phyloP scores from a whole-genome alignment of 352 stramenopile species.

The Phytopythium litorale region DNA sequence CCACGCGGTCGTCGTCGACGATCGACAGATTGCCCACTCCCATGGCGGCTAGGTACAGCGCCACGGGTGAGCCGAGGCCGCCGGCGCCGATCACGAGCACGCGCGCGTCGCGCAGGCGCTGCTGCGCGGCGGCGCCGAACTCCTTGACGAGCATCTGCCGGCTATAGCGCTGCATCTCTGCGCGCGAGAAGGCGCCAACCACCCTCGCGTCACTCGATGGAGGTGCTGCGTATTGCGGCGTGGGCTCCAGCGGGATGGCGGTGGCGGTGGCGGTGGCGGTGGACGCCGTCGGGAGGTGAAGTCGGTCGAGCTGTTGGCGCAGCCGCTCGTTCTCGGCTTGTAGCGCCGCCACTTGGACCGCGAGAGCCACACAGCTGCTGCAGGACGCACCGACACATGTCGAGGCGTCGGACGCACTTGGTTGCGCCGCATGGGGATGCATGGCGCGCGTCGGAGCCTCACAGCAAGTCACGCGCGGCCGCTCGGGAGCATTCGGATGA shows the following conservation, averaged over 20 bases:
- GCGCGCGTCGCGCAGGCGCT: conserved; percentile 61
- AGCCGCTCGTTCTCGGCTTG: conserved; percentile 6
- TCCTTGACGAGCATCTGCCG: conserved; percentile 93
- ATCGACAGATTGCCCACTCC: conserved; percentile 92
- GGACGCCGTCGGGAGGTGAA: not conserved
- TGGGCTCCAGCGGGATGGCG: not conserved
- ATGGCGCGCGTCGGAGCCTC: not conserved
- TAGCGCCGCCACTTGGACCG: not conserved
- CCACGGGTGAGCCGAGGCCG: conserved; percentile 93
- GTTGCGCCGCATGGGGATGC: not conserved
- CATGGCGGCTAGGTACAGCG: conserved; percentile 94
- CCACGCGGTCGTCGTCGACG: conserved; percentile 94
- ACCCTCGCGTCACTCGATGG: not conserved
- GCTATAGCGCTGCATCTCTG: conserved; percentile 87
- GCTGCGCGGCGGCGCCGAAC: conserved; percentile 89
- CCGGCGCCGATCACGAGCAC: conserved; percentile 94
- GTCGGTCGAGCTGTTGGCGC: not conserved
- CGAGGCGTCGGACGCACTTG: not conserved
- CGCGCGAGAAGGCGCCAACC: conserved; percentile 34
- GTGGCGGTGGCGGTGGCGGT: not conserved
- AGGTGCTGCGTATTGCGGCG: not conserved
- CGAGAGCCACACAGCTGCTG: not conserved
- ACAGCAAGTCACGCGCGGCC: not conserved
- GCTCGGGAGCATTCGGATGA: not conserved
- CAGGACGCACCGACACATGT: not conserved